Base-by-base conservation (phyloP, 169 alveolate genomes). In the Theileria parva region DNA sequence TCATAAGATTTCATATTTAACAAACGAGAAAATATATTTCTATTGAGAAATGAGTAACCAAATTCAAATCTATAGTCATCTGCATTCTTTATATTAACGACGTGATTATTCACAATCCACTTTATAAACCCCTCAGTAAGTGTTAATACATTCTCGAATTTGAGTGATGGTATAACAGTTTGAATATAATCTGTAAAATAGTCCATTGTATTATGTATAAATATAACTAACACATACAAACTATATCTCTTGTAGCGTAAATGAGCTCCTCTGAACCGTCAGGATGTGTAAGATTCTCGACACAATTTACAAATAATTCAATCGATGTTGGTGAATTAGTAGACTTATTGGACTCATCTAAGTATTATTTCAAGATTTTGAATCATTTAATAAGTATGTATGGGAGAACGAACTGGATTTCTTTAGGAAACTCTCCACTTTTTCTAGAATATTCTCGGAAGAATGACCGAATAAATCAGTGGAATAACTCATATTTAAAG, bases 11-110 rank as follows among this genome's bases (percentile, higher is more conserved):
- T 3, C n/a, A 48, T 32, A 32, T 32, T 0, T 12, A 71, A 28
- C 79, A 51, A 57, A 79, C 87, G 75, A 0, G 87, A 79, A 25
- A 63, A 79, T 11, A 71, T 19, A 5, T 59, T 71, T 68, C 87
- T 79, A 23, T 70, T 34, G n/a, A 69, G 71, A 11, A 69, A 11
- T 21, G 79, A 79, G 27, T 68, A 19, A 12, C 39, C 64, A 37
- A 79, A 50, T 30, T 8, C 66, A 44, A 71, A 6, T 2, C 61
- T 65, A 32, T 50, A 79, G 65, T 34, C 71, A 13, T 79, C 79
- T 57, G 39, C 28, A 80, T 63, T 28, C n/a, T 13, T 44, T n/a
- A 79, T 53, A 34, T 51, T 25, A 71, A 55, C 44, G 9, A 57
- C 13, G 25, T 53, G 30, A 39, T 12, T 25, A n/a, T 68, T 0